Conservation (phyloP, 306 rosid species). For the Clitoria ternatea region DNA sequence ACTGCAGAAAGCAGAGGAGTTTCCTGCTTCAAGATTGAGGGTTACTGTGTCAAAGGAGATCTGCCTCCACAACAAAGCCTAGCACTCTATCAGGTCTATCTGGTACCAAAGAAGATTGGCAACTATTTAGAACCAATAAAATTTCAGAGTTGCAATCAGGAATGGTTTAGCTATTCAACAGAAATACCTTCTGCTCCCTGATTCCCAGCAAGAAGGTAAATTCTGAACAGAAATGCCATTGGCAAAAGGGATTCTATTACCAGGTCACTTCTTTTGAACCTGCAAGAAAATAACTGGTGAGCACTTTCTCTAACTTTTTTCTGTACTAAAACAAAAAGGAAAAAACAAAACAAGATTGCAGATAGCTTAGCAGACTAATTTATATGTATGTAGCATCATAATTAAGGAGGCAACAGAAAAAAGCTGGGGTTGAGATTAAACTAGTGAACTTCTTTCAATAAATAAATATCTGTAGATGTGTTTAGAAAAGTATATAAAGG, state of each 20-base stretch:
- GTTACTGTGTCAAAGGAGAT: constrained; percentile 67
- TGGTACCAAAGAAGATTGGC: constrained; percentile 27
- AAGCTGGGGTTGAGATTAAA: not conserved
- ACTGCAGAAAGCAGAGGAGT: not conserved
- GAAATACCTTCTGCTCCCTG: constrained; percentile 34
- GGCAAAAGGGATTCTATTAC: constrained; percentile 28
- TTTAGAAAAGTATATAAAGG: constrained; percentile 15
- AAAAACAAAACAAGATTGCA: constrained; percentile 16
- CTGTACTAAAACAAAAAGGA: constrained; percentile 5
- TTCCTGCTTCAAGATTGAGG: constrained; percentile 25
- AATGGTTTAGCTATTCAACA: constrained; percentile 29
- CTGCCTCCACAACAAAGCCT: constrained; percentile 44
- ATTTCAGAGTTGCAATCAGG: constrained; percentile 20
- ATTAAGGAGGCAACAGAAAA: constrained; percentile 14
- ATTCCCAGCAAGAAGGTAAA: constrained; percentile 33
- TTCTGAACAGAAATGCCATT: constrained; percentile 13
- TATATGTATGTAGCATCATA: not conserved
- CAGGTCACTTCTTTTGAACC: constrained; percentile 39
- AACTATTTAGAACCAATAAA: constrained; percentile 36
- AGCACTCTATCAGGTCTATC: constrained; percentile 21
- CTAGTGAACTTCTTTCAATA: not conserved
- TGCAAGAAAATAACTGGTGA: constrained; percentile 37
- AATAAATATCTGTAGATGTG: not conserved
- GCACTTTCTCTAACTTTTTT: not conserved
- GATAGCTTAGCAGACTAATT: not conserved